Conservation (phyloP, 176 grass and related monocot genomes). For the Triticum dicoccoides region DNA sequence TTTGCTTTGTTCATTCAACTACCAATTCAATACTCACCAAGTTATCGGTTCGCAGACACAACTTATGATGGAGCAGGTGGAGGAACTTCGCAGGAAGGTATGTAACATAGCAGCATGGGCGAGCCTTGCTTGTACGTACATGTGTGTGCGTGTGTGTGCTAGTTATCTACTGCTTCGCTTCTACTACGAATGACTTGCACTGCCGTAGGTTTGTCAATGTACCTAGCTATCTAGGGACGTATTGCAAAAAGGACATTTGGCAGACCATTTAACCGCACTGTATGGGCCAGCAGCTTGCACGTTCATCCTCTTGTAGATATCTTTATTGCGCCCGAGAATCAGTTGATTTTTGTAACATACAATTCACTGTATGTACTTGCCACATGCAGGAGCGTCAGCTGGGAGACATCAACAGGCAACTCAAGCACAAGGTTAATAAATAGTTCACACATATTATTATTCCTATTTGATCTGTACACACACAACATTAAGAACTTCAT, state of each 20-base stretch:
- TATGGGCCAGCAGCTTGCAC: neutral
- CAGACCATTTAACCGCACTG: neutral
- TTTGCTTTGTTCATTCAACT: neutral
- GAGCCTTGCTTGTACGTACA: neutral
- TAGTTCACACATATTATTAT: neutral
- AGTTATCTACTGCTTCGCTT: constrained; percentile 2
- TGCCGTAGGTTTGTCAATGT: neutral
- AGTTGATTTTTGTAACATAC: neutral
- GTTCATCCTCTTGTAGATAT: neutral
- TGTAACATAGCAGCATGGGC: constrained; percentile 13
- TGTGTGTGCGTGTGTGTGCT: neutral
- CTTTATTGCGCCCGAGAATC: neutral
- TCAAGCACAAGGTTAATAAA: constrained; percentile 58
- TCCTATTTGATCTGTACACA: neutral
- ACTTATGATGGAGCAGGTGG: constrained; percentile 92
- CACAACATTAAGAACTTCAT: neutral
- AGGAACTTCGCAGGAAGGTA: constrained; percentile 92
- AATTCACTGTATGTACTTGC: neutral
- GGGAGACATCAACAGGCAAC: constrained; percentile 91
- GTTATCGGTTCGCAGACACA: constrained; percentile 52
- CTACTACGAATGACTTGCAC: neutral
- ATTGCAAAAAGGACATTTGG: neutral
- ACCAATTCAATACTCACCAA: neutral
- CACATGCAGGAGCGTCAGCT: constrained; percentile 84
- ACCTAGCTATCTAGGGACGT: neutral